Evolutionary conservation across 169 alveolate genomes (phyloP), one percentile per base, ranked within the genome.

Genomic region (Eimeria mitis): DNA sequence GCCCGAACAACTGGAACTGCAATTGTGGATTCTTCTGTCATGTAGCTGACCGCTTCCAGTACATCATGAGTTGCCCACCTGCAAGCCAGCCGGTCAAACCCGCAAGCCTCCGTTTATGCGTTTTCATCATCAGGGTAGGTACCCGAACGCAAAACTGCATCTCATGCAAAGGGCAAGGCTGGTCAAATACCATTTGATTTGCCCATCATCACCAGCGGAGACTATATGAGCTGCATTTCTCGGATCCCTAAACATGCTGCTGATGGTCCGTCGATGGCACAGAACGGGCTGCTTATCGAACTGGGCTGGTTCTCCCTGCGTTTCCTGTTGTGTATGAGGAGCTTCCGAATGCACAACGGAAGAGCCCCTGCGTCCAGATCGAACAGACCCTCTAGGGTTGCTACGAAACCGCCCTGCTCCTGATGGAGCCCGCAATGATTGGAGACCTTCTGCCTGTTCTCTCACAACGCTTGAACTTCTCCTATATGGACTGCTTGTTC

Each of bases 181-280:
- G 25, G 1, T 56, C 23, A 37, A 9, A 47, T 49, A 87, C 92
- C 92, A 87, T 25, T 87, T 87, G n/a, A 87, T 63, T 42, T 42
- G 81, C 78, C 92, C 92, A 37, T 87, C 92, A n/a, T 49, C 63
- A 54, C 92, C 92, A 42, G 92, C 92, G 83, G 92, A 87, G 59
- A 87, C 92, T 28, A 87, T 65, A 65, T 87, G 81, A 28, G 49
- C 44, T 34, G 65, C 47, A 87, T 87, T 63, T 28, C 52, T 61
- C 14, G 92, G 92, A 56, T 87, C 92, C n/a, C 92, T 61, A 42
- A 87, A 87, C 61, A 87, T 7, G 92, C 81, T 87, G 61, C 61
- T 87, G 44, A 87, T 49, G 42, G 49, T 42, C 44, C 92, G 61
- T 34, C 52, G 63, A 61, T 87, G 92, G 81, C 92, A 87, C 44